Evolutionary conservation across 2,329 filamentous ascomycete species (phyloP).

Genomic region (Diaporthe sp.): DNA sequence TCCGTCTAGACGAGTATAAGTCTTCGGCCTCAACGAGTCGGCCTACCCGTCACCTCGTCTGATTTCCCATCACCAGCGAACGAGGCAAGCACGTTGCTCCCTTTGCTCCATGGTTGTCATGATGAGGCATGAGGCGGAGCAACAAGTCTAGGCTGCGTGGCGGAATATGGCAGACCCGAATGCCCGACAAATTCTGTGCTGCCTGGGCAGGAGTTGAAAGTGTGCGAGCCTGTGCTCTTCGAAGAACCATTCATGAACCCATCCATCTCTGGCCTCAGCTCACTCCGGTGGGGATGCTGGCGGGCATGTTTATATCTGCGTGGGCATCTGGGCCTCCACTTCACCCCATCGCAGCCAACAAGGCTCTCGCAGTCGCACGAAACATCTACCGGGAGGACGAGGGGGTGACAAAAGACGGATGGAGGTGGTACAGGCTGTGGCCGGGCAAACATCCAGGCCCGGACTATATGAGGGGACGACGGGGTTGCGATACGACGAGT

Average conservation of each 20-base stretch:
- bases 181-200: neutral
- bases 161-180: neutral
- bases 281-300: neutral
- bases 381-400: slow-evolving; percentile 22
- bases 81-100: neutral
- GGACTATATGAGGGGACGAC: neutral
- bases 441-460: neutral
- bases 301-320: neutral
- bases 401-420: neutral
- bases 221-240: neutral
- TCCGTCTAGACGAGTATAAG: neutral
- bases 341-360: neutral
- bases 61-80: neutral
- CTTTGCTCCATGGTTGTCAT: neutral
- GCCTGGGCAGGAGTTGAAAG: neutral
- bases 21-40: neutral
- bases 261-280: neutral
- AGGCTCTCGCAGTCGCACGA: neutral
- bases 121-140: no score
- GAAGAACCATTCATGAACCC: neutral
- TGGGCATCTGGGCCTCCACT: neutral
- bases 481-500: neutral
- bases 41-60: neutral
- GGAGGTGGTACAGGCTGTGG: neutral
- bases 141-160: neutral